These are phyloP conservation scores for Telfairia occidentalis DNA, from an alignment of 331 rosid species.

Conservation along the genomic window DNA sequence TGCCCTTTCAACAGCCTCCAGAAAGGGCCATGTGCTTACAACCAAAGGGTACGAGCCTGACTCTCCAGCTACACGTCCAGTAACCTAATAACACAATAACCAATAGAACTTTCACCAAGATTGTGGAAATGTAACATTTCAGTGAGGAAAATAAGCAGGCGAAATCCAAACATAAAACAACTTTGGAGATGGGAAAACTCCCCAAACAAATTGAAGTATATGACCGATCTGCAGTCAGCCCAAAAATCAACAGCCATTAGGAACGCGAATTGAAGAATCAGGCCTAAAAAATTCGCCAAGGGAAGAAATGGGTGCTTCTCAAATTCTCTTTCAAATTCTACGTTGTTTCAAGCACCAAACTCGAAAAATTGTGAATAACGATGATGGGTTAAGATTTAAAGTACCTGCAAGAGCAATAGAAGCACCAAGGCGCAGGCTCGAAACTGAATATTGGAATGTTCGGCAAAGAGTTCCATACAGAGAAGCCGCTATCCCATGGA, in stretches of 20 bases:
- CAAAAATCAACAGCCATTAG: not conserved
- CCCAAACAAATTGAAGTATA: not conserved
- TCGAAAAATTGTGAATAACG: not conserved
- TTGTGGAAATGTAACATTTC: not conserved
- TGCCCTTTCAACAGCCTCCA: slow-evolving; percentile 82
- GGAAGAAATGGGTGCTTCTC: not conserved
- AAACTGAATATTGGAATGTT: not conserved
- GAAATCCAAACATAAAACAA: not conserved
- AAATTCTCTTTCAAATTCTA: not conserved
- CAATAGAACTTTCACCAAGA: not conserved
- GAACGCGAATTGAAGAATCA: not conserved
- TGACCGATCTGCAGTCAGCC: not conserved
- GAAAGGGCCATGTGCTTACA: slow-evolving; percentile 91
- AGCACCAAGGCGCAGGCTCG: not conserved
- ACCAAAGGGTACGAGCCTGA: slow-evolving; percentile 49
- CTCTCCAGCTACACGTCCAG: slow-evolving; percentile 31
- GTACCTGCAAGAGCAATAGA: slow-evolving; percentile 5
- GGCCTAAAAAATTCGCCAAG: not conserved
- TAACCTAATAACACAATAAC: slow-evolving; percentile 28
- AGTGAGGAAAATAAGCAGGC: not conserved
- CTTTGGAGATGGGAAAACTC: not conserved
- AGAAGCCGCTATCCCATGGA: not conserved
- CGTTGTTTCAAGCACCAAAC: not conserved
- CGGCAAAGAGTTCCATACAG: not conserved
- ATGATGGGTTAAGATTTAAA: not conserved